phyloP scores from a whole-genome alignment of 2,329 filamentous ascomycete genomes.

The Exophiala phaeomuriformis region DNA sequence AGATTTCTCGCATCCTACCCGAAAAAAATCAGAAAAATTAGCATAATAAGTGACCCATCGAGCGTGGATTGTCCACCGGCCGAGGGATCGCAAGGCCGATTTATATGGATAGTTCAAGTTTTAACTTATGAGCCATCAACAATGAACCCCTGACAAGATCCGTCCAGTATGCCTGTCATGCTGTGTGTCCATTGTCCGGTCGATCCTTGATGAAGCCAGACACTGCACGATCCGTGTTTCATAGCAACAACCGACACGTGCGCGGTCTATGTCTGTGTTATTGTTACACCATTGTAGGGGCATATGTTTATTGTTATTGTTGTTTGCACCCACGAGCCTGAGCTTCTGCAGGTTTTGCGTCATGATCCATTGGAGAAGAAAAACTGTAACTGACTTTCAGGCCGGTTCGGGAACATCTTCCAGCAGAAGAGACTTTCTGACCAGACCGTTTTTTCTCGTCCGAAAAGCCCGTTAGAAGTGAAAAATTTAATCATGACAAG shows the following conservation, averaged over 20 bases:
- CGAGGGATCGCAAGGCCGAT: too few species aligned
- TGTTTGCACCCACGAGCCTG: neutral
- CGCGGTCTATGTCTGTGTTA: neutral
- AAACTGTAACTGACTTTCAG: neutral
- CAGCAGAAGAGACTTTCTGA: neutral
- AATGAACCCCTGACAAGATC: neutral
- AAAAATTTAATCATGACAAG: neutral
- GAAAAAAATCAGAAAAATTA: too few species aligned
- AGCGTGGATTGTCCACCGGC: too few species aligned
- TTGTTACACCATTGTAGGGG: neutral
- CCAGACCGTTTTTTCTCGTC: neutral
- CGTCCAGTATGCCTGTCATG: too few species aligned
- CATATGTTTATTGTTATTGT: neutral
- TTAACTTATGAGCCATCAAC: neutral
- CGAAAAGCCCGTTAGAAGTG: neutral
- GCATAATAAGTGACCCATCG: too few species aligned
- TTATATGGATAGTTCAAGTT: too few species aligned
- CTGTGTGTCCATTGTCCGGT: too few species aligned
- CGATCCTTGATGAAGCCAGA: too few species aligned
- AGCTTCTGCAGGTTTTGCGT: neutral
- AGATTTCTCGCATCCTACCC: too few species aligned
- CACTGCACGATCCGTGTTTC: neutral
- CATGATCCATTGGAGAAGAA: neutral
- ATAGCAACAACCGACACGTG: neutral
- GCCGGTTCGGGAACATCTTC: neutral